phyloP scores from a whole-genome alignment of 495 filamentous ascomycete genomes.

The Aspergillus kassunensis region DNA sequence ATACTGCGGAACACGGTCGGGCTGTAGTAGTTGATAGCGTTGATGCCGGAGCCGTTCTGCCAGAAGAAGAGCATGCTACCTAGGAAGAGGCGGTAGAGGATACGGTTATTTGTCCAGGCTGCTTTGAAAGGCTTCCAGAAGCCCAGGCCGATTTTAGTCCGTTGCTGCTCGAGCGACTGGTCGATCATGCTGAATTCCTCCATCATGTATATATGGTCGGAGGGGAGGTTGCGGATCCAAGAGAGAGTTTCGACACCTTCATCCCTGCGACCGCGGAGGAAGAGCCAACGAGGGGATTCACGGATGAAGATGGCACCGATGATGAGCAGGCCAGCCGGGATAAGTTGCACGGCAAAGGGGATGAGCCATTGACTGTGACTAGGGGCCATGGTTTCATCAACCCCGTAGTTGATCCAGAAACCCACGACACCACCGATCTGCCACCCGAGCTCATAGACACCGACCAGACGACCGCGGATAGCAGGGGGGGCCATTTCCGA shows the following conservation, averaged over 20 bases:
- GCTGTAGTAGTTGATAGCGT: conserved; percentile 66
- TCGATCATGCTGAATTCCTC: conserved; percentile 66
- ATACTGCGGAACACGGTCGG: conserved; percentile 59
- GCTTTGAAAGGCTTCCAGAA: conserved; percentile 68
- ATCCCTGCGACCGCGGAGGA: conserved; percentile 46
- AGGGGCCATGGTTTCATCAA: conserved; percentile 28
- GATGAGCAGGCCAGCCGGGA: conserved; percentile 49
- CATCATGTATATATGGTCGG: conserved; percentile 61
- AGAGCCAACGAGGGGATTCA: conserved; percentile 59
- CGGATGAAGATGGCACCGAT: conserved; percentile 45
- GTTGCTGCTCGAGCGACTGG: conserved; percentile 56
- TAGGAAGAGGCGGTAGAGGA: conserved; percentile 66
- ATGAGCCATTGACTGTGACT: conserved; percentile 52
- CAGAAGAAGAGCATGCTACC: conserved; percentile 64
- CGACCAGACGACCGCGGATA: conserved; percentile 74
- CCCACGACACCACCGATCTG: conserved; percentile 71
- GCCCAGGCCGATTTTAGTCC: conserved; percentile 54
- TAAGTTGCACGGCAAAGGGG: conserved; percentile 54
- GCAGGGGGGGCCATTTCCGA: conserved; percentile 77
- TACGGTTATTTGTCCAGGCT: conserved; percentile 47
- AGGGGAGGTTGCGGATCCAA: conserved; percentile 60
- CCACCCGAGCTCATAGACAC: conserved; percentile 71
- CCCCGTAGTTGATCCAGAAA: conserved; percentile 64
- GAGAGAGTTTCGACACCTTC: conserved; percentile 56
- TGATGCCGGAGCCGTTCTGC: conserved; percentile 67